Percentiles rank a stretch among this genome's conserved stretches.
These are phyloP conservation scores for Cephalotrichum gorgonifer DNA, from an alignment of 2,329 filamentous ascomycete species.

Conservation along the genomic window DNA sequence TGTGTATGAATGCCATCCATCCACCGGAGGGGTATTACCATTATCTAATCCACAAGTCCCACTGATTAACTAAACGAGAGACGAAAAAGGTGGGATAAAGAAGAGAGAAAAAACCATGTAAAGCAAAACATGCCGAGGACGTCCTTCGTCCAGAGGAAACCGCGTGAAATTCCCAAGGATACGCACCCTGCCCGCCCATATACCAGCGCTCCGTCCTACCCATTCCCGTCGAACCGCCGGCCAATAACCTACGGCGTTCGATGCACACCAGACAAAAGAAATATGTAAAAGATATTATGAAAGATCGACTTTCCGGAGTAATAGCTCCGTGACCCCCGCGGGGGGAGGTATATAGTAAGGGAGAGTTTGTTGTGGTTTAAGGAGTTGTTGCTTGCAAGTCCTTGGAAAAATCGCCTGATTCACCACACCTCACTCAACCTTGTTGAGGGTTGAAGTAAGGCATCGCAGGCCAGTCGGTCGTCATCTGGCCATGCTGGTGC, in stretches of 20 bases:
- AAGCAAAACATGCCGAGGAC: not conserved
- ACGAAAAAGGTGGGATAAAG: conserved; percentile 4
- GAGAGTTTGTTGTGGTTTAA: too few relatives aligned
- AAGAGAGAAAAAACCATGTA: not conserved
- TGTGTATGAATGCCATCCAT: not conserved
- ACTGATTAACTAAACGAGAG: not conserved
- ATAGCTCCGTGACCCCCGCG: not conserved
- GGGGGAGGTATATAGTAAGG: too few relatives aligned
- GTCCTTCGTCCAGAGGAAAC: not conserved
- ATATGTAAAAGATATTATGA: not conserved
- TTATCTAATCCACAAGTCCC: conserved; percentile 1
- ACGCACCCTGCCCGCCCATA: not conserved
- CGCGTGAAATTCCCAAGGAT: not conserved
- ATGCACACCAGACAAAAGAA: not conserved
- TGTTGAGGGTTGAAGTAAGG: conserved; percentile 11
- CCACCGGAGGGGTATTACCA: conserved; percentile 3
- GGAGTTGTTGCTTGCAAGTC: too few relatives aligned
- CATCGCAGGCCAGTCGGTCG: conserved; percentile 14
- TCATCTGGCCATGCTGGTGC: conserved; percentile 9
- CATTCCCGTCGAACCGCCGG: not conserved
- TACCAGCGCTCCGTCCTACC: not conserved
- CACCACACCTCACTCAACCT: not conserved
- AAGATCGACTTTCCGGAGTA: not conserved
- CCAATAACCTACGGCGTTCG: not conserved
- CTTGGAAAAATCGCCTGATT: not conserved